Base-by-base conservation (phyloP, 805 yeast species). In the Blastobotrys mokoenaii region DNA sequence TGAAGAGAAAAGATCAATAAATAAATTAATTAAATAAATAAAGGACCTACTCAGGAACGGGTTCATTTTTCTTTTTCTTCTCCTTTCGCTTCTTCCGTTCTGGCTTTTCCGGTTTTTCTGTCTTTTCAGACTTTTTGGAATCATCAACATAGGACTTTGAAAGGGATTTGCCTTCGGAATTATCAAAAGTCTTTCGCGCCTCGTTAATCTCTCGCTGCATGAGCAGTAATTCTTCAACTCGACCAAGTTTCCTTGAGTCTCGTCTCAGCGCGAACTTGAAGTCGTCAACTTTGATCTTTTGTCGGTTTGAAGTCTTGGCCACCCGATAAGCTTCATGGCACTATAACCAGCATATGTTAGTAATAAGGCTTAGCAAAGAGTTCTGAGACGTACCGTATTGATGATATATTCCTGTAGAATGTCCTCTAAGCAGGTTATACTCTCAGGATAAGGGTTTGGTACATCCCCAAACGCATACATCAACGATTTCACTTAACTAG, bases 381-480 rank as follows among this genome's bases (percentile, higher is more conserved):
- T 17, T 29, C 15, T n/a, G 14, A 20, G 2, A 65, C 64, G 15
- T 46, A 59, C 63, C 9, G 82, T 69, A 55, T 78, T 82, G 2
- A 75, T 71, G 35, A 83, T 61, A 59, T 82, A 84, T 35, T 75
- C 76, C 9, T 80, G 74, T 8, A 83, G 70, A 4, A 82, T 69
- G 50, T 83, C 90, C 53, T 83, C 90, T 29, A 83, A 57, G 2
- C 77, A 74, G 30, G 79, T 77, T 1, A 80, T 77, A 0, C 85
- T 79, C 46, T 81, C 85, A 10, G 75, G 71, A 38, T 77, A 67
- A 1, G 90, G 90, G 38, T 77, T 71, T n/a, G 74, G 64, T 1
- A 75, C 80, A 56, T 83, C 90, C 1, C 90, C 90, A 59, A 73
- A 82, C 0, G 88, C 88, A 52, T 77, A 83, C 45, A 83, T 61